phyloP scores from a whole-genome alignment of 225 moss, liverwort and hornwort species.

The Neckera pumila region DNA sequence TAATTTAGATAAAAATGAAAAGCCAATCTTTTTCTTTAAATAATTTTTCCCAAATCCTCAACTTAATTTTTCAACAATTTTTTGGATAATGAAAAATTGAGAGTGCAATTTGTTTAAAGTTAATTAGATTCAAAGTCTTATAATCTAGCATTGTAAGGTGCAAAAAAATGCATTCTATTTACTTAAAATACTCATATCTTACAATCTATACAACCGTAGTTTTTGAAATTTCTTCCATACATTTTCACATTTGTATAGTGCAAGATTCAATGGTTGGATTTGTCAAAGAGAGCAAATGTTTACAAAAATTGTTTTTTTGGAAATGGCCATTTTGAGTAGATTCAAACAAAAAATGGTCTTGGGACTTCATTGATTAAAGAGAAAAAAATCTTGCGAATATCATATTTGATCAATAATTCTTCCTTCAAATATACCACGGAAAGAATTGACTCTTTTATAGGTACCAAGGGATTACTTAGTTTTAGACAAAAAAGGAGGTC shows the following conservation, averaged over 20 bases:
- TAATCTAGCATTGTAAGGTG: neutral
- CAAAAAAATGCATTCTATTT: neutral
- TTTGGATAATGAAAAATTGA: neutral
- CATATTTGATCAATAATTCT: neutral
- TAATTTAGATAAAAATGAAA: neutral
- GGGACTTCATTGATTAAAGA: accelerated
- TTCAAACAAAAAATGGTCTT: neutral
- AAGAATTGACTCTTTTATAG: neutral
- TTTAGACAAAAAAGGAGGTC: neutral
- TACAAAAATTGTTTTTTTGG: accelerated
- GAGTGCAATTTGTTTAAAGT: neutral
- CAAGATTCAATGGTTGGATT: neutral
- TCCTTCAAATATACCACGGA: accelerated
- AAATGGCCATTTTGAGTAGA: neutral
- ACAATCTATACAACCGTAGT: neutral
- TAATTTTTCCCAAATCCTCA: neutral
- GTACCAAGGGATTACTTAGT: too few species aligned
- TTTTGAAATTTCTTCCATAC: neutral
- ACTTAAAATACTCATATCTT: neutral
- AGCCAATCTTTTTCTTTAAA: neutral
- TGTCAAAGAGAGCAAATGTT: neutral
- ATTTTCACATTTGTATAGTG: accelerated
- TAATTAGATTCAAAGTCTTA: neutral
- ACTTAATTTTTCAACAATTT: neutral
- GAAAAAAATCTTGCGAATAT: accelerated